Percentiles rank a stretch among this genome's conserved stretches.
Evolutionary conservation across 2,329 filamentous ascomycete species (phyloP).

Genomic region (Diaporthe citrichinensis): DNA sequence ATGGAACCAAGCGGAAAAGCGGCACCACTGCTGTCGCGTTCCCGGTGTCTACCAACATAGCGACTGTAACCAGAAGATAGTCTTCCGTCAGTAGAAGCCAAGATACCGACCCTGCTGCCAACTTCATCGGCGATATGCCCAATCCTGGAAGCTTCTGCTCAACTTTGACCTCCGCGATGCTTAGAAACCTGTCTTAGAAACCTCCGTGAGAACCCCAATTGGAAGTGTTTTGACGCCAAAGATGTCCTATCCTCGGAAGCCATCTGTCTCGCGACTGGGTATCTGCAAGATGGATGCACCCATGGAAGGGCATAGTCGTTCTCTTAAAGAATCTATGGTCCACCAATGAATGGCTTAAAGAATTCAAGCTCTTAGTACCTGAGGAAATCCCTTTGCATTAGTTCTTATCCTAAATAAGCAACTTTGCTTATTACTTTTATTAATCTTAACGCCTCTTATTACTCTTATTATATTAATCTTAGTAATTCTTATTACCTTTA

Average conservation of each 20-base stretch:
- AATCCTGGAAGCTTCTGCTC: neutral
- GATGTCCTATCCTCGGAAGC: neutral
- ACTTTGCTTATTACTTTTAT: too few relatives aligned
- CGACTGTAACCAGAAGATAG: neutral
- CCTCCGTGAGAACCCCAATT: neutral
- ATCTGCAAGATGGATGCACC: neutral
- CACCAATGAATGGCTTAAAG: conserved; percentile 7
- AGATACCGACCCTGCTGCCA: neutral
- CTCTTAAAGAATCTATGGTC: neutral
- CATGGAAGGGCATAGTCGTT: neutral
- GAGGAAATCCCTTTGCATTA: too few relatives aligned
- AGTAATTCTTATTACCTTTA: too few relatives aligned
- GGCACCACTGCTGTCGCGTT: neutral
- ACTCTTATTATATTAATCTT: too few relatives aligned
- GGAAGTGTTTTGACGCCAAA: neutral
- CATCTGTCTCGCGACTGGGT: neutral
- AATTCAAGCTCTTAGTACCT: too few relatives aligned
- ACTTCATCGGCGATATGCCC: neutral
- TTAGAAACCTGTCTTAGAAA: too few relatives aligned
- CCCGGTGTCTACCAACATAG: neutral
- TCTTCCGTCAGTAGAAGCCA: neutral
- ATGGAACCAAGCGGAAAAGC: neutral
- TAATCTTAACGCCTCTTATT: too few relatives aligned
- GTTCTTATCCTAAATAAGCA: too few relatives aligned
- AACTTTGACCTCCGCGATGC: neutral